Conservation (phyloP, 345 rosid species). For the Toxicodendron radicans region DNA sequence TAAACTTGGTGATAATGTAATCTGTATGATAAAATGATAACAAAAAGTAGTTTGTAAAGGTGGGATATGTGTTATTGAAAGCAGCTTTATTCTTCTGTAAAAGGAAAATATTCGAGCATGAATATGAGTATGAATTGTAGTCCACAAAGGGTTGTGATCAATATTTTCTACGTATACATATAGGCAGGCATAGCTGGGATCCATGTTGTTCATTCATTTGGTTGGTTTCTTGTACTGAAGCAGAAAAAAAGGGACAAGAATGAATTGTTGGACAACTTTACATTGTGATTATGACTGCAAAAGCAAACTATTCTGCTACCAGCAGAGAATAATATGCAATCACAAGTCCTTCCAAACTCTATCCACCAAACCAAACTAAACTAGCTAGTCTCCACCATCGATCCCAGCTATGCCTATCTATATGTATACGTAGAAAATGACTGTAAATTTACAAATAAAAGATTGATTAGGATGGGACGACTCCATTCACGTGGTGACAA, state of each 20-base stretch:
- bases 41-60: not conserved
- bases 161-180: not conserved
- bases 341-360: conserved; percentile 14
- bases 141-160: not conserved
- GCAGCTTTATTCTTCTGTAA: conserved; percentile 33
- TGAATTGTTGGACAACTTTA: conserved; percentile 16
- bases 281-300: conserved; percentile 24
- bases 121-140: conserved; percentile 13
- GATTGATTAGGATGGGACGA: no score
- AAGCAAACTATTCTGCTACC: not conserved
- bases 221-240: not conserved
- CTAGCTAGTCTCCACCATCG: no score
- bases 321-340: conserved; percentile 20
- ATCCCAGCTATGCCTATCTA: no score
- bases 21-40: no score
- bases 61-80: not conserved
- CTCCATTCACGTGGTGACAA: not conserved
- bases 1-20: no score
- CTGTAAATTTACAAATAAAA: no score
- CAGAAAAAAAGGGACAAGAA: not conserved
- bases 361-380: not conserved
- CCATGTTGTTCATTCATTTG: no score
- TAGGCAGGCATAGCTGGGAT: no score
- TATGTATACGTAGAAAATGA: no score
- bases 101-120: conserved; percentile 3